Evolutionary conservation across 2,329 filamentous ascomycete genomes (phyloP), one percentile per base, ranked within the genome.

Genomic region (Scortechinia acanthostroma): DNA sequence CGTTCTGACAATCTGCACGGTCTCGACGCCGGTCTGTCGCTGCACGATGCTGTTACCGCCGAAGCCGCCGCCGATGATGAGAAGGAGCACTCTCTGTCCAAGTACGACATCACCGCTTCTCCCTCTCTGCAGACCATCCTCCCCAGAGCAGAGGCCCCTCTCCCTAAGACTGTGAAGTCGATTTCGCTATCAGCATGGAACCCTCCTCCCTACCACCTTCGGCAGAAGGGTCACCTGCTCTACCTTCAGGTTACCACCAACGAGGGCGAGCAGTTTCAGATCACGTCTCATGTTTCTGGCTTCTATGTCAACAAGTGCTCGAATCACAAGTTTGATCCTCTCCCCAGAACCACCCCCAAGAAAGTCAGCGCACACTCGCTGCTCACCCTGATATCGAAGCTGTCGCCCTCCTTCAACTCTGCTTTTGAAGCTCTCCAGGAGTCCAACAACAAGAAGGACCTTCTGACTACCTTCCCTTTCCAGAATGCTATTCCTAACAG

Each of bases 301-400:
- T 98, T 98, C 73, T 98, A 85, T 63, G 86, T 97, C 58, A 98
- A 95, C 76, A 95, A 91, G 65, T 96, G 88, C 22, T 93, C 89
- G 45, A 96, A 93, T 66, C 80, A 78, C 67, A 96, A 93, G 66
- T 98, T 98, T 57, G 93, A 97, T 62, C 93, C 93, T 6, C 83
- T 81, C 53, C 91, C 91, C 4, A 80, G 86, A 51, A 74, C 81
- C 25, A 75, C 84, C 15, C 87, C 90, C 21, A 96, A 95, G 69
- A 81, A 80, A 28, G 75, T 80, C 54, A 77, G 80, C 16, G 82
- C 90, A 2, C 93, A 97, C 68, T 98, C 93, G 10, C 76, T 98
- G 42, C 76, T 97, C 49, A 83, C 77, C 21, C 71, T 98, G 46
- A 78, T 98, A 47, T 74, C 77, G 44, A 72, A 86, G 47, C 65